These are phyloP conservation scores for Diaporthe vexans DNA, from an alignment of 2,329 filamentous ascomycete species.

Conservation along the genomic window DNA sequence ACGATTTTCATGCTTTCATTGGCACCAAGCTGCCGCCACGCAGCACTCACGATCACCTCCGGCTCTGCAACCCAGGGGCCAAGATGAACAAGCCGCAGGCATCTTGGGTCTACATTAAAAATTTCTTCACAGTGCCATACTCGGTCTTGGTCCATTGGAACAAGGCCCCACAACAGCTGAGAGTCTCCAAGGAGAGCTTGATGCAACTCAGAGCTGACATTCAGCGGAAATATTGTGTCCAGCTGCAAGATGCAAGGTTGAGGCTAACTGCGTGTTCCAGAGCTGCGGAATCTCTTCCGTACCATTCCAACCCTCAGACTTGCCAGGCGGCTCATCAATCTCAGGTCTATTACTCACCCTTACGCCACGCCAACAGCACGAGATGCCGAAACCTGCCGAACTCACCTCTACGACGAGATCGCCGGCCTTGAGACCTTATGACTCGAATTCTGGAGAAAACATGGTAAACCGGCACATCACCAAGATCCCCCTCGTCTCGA, in stretches of 20 bases:
- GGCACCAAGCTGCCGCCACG: slow-evolving; percentile 46
- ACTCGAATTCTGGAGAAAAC: no score
- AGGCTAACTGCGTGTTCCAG: background rate
- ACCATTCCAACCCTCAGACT: background rate
- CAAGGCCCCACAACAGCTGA: slow-evolving; percentile 39
- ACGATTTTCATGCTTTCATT: slow-evolving; percentile 50
- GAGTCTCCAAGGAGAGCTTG: slow-evolving; percentile 21
- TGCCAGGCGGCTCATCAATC: background rate
- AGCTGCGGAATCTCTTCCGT: background rate
- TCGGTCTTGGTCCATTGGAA: slow-evolving; percentile 42
- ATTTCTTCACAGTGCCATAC: slow-evolving; percentile 43
- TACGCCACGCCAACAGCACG: background rate
- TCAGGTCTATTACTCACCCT: background rate
- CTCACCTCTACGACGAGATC: background rate
- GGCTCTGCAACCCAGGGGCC: slow-evolving; percentile 44
- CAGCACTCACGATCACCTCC: slow-evolving; percentile 42
- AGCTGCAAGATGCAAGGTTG: background rate
- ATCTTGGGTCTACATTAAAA: slow-evolving; percentile 44
- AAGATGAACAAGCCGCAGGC: slow-evolving; percentile 44
- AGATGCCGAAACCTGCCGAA: background rate
- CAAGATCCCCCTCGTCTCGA: background rate
- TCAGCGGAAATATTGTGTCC: background rate
- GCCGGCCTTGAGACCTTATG: background rate
- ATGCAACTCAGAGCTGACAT: slow-evolving; percentile 25
- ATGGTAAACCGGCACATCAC: background rate